Evolutionary conservation across 495 filamentous ascomycete genomes (phyloP), one percentile per base, ranked within the genome.

Genomic region (Tuber calosporum): DNA sequence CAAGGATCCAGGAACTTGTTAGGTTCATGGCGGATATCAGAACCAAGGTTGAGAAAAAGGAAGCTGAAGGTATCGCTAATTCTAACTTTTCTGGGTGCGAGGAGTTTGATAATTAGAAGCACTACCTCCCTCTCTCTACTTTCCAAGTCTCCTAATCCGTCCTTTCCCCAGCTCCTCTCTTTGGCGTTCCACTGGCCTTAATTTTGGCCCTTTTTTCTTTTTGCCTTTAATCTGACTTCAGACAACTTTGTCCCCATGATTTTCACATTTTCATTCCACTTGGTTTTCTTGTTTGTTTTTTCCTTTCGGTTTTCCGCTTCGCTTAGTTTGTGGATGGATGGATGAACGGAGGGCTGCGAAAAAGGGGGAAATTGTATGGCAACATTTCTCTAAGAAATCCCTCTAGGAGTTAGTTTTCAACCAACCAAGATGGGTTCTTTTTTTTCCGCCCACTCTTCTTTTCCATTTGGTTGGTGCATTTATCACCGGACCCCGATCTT

Each of bases 21-120:
- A 75, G 70, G 15, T 69, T 79, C 62, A 79, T 79, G 53, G 73
- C 73, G 7, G 70, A 37, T 53, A 66, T 72, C 26, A 72, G 70
- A 38, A 40, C 39, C n/a, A 62, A 69, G 9, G 77, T 69, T 73
- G 58, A 73, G 42, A 37, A 40, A 41, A 67, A 66, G 48, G 74
- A 73, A 42, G 53, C 53, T 4, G 53, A 62, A 19, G 26, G 53
- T 17, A 62, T 62, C 19, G 53, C 53, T 4, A 62, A 62, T 17
- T 34, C 53, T 34, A 62, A 62, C 53, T 62, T 62, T 62, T 11
- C 53, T 34, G 53, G 53, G 30, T 62, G 53, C 13, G 53, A 62
- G 26, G 53, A 62, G 26, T 62, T 62, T 62, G 53, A 62, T 34
- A 26, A 62, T 62, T 62, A 62, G 53, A 34, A 5, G 6, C 13